These are phyloP conservation scores for Hepatocystis sp. DNA, from an alignment of 169 alveolate species.

Conservation along the genomic window DNA sequence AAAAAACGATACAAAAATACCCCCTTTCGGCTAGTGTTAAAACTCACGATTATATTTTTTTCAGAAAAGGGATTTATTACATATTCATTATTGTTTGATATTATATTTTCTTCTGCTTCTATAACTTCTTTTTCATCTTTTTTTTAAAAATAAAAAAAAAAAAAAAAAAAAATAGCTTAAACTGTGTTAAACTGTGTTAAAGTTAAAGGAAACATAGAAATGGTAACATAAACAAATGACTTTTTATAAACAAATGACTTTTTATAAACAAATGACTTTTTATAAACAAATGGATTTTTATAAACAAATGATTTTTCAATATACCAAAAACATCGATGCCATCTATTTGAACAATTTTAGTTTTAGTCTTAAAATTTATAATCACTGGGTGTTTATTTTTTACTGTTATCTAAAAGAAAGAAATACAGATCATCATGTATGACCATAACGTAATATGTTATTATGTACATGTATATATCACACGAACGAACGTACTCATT, in stretches of 20 bases:
- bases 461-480: too few species aligned
- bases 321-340: constrained; percentile 37
- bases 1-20: constrained; percentile 49
- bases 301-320: too few species aligned
- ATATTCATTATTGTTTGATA: constrained; percentile 30
- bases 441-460: not conserved
- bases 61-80: constrained; percentile 51
- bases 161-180: not conserved
- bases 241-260: too few species aligned
- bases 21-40: constrained; percentile 39
- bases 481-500: too few species aligned
- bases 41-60: constrained; percentile 47
- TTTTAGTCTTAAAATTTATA: constrained; percentile 37
- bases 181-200: too few species aligned
- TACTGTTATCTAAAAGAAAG: constrained; percentile 41
- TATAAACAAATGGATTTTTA: too few species aligned
- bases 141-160: not conserved
- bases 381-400: constrained; percentile 64
- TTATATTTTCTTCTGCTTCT: constrained; percentile 50
- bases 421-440: too few species aligned
- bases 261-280: too few species aligned
- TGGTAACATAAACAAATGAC: too few species aligned
- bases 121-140: constrained; percentile 57
- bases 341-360: constrained; percentile 61
- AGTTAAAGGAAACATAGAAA: too few species aligned